Base-by-base conservation (phyloP, 352 stramenopile genomes). In the Pythium folliculosum region DNA sequence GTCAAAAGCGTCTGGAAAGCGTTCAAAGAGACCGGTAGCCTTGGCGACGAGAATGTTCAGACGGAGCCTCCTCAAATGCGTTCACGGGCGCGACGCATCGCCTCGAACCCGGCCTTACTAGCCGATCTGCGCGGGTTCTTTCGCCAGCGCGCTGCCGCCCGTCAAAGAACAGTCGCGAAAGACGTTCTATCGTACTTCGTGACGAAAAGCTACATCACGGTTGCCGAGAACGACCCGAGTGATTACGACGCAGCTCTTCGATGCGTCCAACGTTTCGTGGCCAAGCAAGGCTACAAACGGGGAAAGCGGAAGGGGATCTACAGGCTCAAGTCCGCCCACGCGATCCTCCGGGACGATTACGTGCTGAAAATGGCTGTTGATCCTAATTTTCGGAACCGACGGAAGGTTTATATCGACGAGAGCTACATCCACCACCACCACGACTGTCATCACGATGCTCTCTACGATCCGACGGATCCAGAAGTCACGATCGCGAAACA, bases 351-450 rank as follows among this genome's bases (percentile, higher is more conserved):
- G 3, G 56, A 63, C 30, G 32, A 45, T 3, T 63, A 63, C 19
- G 44, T 63, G n/a, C 22, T 63, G 9, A 43, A 38, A 45, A 52
- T 63, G 40, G 38, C 40, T 7, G 56, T 51, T 9, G 44, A 54
- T 45, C 32, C 56, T 4, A 23, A 5, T 5, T 53, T 35, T 43
- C 27, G 3, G 4, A 22, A 13, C 17, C 63, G 44, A 38, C 57
- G 62, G 1, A 53, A 66, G n/a, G 72, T 76, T 1, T 74, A 76
- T 45, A 62, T 76, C 38, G 69, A 76, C 52, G 69, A 74, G 35
- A 71, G 60, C 30, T 74, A 74, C 44, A 74, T 76, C 25, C 64
- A 74, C 37, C 60, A 76, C 22, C 44, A 74, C 44, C 67, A 70
- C 51, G 10, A 40, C 16, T 22, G 61, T 0, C 68, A 70, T 23